A percentile compares a stretch with the other conserved stretches of the same genome.
Evolutionary conservation across 257 asterid species (phyloP).

Genomic region (Ligustrum vulgare): DNA sequence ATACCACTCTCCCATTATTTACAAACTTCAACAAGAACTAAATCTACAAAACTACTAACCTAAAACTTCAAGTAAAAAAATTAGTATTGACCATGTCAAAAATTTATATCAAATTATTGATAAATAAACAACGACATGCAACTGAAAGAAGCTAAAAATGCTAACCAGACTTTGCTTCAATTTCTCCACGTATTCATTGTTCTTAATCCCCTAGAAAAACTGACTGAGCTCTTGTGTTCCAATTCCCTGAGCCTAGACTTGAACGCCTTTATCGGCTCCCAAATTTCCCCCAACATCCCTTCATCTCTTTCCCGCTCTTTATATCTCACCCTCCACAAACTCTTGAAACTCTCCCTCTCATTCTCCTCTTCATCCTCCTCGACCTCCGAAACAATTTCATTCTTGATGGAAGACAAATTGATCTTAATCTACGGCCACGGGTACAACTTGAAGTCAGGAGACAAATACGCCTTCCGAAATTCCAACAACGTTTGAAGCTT

Average conservation of each 20-base stretch:
- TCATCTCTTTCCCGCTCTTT: slow-evolving; percentile 61
- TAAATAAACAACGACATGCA: neutral
- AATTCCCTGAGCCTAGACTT: slow-evolving; percentile 74
- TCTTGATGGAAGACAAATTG: slow-evolving; percentile 72
- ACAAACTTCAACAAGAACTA: neutral
- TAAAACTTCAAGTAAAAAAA: neutral
- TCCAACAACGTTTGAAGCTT: slow-evolving; percentile 74
- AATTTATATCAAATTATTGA: neutral
- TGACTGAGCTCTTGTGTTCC: slow-evolving; percentile 82
- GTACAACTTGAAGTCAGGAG: slow-evolving; percentile 80
- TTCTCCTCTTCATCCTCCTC: slow-evolving; percentile 58
- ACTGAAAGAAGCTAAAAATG: slow-evolving; percentile 17
- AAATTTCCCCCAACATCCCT: slow-evolving; percentile 65
- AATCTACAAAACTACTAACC: slow-evolving; percentile 10
- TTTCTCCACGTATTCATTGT: slow-evolving; percentile 83
- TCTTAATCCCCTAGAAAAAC: slow-evolving; percentile 82
- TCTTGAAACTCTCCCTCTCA: slow-evolving; percentile 41
- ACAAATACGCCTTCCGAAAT: slow-evolving; percentile 77
- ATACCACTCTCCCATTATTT: neutral
- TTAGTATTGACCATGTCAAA: neutral
- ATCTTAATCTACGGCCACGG: slow-evolving; percentile 56
- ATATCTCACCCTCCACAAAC: slow-evolving; percentile 55
- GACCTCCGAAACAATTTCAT: slow-evolving; percentile 75
- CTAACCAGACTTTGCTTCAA: slow-evolving; percentile 89
- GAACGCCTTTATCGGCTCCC: slow-evolving; percentile 76